These are phyloP conservation scores for Alternaria tenuissima DNA, from an alignment of 2,329 filamentous ascomycete species.

Conservation along the genomic window DNA sequence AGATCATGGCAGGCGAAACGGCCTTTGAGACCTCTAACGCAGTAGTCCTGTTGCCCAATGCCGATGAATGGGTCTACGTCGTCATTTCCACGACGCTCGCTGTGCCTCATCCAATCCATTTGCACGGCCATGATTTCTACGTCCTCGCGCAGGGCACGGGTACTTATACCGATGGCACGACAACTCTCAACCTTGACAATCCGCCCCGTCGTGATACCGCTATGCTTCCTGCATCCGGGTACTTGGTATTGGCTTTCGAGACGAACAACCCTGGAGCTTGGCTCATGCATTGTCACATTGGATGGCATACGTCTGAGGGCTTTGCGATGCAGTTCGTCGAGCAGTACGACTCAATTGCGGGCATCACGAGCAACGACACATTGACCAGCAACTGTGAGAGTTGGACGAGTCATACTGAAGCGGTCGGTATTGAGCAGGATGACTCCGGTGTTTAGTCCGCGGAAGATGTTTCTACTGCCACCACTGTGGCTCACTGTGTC, in stretches of 20 bases:
- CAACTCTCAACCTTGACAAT: conserved; percentile 37
- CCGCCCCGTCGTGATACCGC: conserved; percentile 46
- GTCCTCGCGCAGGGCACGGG: conserved; percentile 41
- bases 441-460: conserved; percentile 35
- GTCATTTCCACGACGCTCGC: conserved; percentile 50
- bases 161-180: conserved; percentile 19
- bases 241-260: conserved; percentile 46
- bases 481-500: too few relatives aligned
- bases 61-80: conserved; percentile 51
- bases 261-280: conserved; percentile 50
- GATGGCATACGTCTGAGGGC: conserved; percentile 47
- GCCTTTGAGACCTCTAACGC: conserved; percentile 44
- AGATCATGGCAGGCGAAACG: conserved; percentile 45
- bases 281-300: conserved; percentile 52
- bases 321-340: conserved; percentile 48
- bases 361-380: conserved; percentile 19
- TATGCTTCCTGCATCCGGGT: conserved; percentile 42
- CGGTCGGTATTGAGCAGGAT: conserved; percentile 32
- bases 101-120: conserved; percentile 45
- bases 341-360: conserved; percentile 36
- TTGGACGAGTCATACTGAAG: conserved; percentile 23
- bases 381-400: conserved; percentile 19
- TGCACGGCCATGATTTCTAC: conserved; percentile 47
- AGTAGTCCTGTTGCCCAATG: conserved; percentile 32
- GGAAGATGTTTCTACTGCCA: background rate